Percentiles rank a stretch among this genome's conserved stretches.
phyloP scores from a whole-genome alignment of 2,329 filamentous ascomycete species.

The Colletotrichum sp. region DNA sequence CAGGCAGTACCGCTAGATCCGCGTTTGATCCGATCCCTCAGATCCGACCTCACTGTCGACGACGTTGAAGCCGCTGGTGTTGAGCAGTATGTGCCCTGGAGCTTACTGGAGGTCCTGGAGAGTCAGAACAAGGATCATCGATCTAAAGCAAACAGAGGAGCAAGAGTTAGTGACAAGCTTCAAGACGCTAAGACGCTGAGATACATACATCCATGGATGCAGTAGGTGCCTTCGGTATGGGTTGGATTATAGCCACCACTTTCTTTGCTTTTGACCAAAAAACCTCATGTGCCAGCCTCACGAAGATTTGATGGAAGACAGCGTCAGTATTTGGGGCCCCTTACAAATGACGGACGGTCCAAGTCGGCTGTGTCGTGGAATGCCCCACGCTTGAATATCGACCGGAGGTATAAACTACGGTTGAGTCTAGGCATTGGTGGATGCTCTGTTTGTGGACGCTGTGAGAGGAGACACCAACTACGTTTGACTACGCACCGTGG shows the following conservation, averaged over 20 bases:
- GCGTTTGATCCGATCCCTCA: neutral
- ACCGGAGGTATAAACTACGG: neutral
- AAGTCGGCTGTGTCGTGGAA: neutral
- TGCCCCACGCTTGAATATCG: neutral
- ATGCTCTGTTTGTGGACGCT: neutral
- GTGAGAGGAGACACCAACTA: neutral
- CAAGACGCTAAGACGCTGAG: no score
- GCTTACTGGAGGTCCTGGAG: neutral
- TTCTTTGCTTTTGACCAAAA: neutral
- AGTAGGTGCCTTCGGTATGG: neutral
- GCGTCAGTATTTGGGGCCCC: neutral
- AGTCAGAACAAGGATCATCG: neutral
- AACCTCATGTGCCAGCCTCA: neutral
- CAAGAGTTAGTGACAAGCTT: neutral
- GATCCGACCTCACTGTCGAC: neutral
- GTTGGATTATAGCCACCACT: neutral
- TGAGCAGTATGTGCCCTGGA: neutral
- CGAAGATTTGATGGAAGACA: neutral
- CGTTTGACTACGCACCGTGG: neutral
- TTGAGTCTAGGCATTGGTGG: neutral
- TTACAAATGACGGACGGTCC: neutral
- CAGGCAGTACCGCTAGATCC: neutral
- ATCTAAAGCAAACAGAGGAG: neutral
- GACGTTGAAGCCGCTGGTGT: neutral
- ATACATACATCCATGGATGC: neutral